Evolutionary conservation across 2,329 filamentous ascomycete species (phyloP).

Genomic region (Ascochyta pisi): DNA sequence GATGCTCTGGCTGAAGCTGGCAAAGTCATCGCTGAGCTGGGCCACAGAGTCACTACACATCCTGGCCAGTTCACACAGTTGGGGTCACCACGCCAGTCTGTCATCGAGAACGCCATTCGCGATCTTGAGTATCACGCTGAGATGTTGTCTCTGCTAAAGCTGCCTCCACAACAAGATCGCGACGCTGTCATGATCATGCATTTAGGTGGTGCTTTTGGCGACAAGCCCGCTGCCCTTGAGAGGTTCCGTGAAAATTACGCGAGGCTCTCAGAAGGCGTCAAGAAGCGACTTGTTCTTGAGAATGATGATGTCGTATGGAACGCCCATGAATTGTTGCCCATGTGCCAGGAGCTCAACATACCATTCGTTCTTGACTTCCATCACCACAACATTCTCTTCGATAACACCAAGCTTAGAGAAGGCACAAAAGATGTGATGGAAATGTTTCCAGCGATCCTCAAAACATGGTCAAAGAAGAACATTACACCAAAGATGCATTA

Average conservation of each 20-base stretch:
- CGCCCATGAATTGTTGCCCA: constrained; percentile 87
- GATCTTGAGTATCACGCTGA: constrained; percentile 91
- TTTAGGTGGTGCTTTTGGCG: constrained; percentile 89
- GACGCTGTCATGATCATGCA: constrained; percentile 96
- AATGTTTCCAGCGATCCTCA: constrained; percentile 77
- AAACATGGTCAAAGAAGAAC: constrained; percentile 82
- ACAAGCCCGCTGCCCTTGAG: constrained; percentile 78
- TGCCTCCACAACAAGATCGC: constrained; percentile 78
- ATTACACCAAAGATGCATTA: constrained; percentile 98
- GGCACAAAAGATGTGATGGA: constrained; percentile 81
- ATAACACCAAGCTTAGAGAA: constrained; percentile 74
- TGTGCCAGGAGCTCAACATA: constrained; percentile 94
- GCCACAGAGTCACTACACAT: constrained; percentile 87
- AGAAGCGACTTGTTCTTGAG: constrained; percentile 83
- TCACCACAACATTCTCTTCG: constrained; percentile 94
- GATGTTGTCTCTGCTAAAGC: constrained; percentile 75
- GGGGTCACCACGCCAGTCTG: constrained; percentile 78
- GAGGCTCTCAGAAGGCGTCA: constrained; percentile 71
- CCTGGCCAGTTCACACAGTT: constrained; percentile 91
- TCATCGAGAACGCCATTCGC: constrained; percentile 77
- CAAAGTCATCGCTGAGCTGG: constrained; percentile 75
- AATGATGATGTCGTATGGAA: constrained; percentile 94
- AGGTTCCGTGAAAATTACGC: constrained; percentile 80
- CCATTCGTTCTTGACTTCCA: constrained; percentile 92
- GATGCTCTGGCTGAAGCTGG: constrained; percentile 79